phyloP scores from a whole-genome alignment of 2,329 filamentous ascomycete species.

The Cytospora piceicola region DNA sequence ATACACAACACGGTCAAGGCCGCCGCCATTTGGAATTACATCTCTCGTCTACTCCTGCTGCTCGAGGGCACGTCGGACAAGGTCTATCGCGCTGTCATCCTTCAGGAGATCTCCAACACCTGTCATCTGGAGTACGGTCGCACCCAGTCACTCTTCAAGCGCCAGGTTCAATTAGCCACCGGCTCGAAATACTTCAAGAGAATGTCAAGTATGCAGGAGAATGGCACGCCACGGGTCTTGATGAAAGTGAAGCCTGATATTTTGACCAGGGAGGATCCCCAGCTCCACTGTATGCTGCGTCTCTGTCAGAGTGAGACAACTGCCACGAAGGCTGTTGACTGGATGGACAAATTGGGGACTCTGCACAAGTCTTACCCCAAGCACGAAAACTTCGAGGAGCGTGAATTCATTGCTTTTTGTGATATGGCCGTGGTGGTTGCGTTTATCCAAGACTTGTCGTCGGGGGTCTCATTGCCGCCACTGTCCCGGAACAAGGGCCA shows the following conservation, averaged over 20 bases:
- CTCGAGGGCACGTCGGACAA: slow-evolving; percentile 39
- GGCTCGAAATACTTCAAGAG: slow-evolving; percentile 50
- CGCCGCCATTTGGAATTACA: slow-evolving; percentile 47
- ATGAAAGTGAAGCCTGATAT: slow-evolving; percentile 48
- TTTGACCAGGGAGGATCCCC: slow-evolving; percentile 43
- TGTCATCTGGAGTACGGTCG: slow-evolving; percentile 49
- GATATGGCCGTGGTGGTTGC: slow-evolving; percentile 44
- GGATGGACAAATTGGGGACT: slow-evolving; percentile 46
- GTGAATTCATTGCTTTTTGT: slow-evolving; percentile 42
- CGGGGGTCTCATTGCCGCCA: slow-evolving; percentile 42
- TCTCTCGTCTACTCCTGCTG: slow-evolving; percentile 42
- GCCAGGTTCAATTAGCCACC: slow-evolving; percentile 42
- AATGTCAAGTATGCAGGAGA: slow-evolving; percentile 41
- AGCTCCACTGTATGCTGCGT: slow-evolving; percentile 49
- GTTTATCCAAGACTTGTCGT: slow-evolving; percentile 46
- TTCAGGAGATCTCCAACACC: slow-evolving; percentile 52
- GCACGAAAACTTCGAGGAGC: slow-evolving; percentile 40
- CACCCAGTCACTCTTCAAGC: slow-evolving; percentile 45
- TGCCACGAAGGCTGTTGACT: slow-evolving; percentile 42
- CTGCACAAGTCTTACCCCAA: slow-evolving; percentile 41
- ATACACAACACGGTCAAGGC: slow-evolving; percentile 43
- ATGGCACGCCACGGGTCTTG: slow-evolving; percentile 42
- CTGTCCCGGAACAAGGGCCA: slow-evolving; percentile 46
- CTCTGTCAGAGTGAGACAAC: slow-evolving; percentile 47
- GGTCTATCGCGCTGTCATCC: slow-evolving; percentile 39